Evolutionary conservation across 1,139 yeast genomes (phyloP).

Genomic region (Yamadazyma friedrichii): DNA sequence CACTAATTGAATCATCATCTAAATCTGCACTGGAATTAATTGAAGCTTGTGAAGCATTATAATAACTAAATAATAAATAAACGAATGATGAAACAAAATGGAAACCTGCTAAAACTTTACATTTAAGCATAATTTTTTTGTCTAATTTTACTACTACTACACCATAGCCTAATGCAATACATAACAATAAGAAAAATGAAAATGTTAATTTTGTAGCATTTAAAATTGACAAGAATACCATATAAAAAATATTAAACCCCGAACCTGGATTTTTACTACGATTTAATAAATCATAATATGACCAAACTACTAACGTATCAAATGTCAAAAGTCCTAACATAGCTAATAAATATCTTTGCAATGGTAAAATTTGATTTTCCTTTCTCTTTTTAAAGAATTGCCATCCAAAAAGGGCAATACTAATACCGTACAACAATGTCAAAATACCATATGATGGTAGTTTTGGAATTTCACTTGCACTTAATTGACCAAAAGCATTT

Average conservation of each 20-base stretch:
- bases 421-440: constrained; percentile 79
- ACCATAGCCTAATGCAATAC: constrained; percentile 91
- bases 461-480: constrained; percentile 90
- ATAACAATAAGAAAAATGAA: constrained; percentile 81
- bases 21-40: constrained; percentile 20
- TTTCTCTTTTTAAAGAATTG: constrained; percentile 80
- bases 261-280: constrained; percentile 50
- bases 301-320: constrained; percentile 89
- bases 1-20: constrained; percentile 20
- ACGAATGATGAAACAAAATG: constrained; percentile 70
- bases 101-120: constrained; percentile 71
- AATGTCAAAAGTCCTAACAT: constrained; percentile 79
- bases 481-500: constrained; percentile 85
- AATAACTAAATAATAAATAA: constrained; percentile 70
- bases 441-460: constrained; percentile 85
- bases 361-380: constrained; percentile 76
- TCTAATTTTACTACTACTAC: constrained; percentile 86
- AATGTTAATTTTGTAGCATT: constrained; percentile 83
- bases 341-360: constrained; percentile 86
- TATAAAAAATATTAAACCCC: constrained; percentile 67
- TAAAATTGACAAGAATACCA: constrained; percentile 73
- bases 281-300: constrained; percentile 83
- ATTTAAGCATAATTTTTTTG: constrained; percentile 70
- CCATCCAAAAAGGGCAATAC: constrained; percentile 79
- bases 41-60: constrained; percentile 22